Conservation (phyloP, 192 early-diverging fungal species). For the Rhizophagus clarus region DNA sequence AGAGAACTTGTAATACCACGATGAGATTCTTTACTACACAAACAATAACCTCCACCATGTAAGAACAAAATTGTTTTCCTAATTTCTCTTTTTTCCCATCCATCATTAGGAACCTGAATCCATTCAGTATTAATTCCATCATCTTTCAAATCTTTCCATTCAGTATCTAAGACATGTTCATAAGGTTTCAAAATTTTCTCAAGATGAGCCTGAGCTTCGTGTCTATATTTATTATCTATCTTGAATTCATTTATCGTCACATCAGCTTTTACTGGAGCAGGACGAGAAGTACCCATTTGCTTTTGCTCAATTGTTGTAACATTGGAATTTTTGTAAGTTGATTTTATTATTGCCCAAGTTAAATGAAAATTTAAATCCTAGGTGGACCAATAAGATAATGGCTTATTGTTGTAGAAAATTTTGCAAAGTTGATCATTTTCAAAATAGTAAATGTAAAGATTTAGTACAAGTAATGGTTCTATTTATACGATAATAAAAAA, state of each 20-base stretch:
- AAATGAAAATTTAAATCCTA: slow-evolving; percentile 37
- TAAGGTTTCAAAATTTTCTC: slow-evolving; percentile 31
- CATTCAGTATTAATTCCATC: no score
- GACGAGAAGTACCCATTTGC: slow-evolving; percentile 33
- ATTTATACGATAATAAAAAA: no score
- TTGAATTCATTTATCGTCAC: slow-evolving; percentile 34
- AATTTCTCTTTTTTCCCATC: no score
- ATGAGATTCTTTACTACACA: slow-evolving; percentile 18
- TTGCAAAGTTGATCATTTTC: no score
- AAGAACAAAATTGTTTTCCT: no score
- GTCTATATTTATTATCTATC: background rate
- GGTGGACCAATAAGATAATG: slow-evolving; percentile 44
- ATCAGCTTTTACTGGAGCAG: slow-evolving; percentile 24
- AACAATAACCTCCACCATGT: background rate
- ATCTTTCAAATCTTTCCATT: no score
- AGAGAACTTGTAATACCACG: slow-evolving; percentile 39
- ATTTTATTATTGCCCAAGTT: slow-evolving; percentile 36
- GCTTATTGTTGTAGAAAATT: slow-evolving; percentile 28
- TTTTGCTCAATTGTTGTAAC: slow-evolving; percentile 40
- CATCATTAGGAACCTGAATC: no score
- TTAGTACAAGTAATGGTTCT: no score
- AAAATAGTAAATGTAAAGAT: no score
- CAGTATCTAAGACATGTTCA: no score
- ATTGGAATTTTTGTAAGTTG: slow-evolving; percentile 32
- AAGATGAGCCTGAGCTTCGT: slow-evolving; percentile 39